Evolutionary conservation across 2,329 filamentous ascomycete species (phyloP).

Genomic region (Pyricularia pennisetigena): DNA sequence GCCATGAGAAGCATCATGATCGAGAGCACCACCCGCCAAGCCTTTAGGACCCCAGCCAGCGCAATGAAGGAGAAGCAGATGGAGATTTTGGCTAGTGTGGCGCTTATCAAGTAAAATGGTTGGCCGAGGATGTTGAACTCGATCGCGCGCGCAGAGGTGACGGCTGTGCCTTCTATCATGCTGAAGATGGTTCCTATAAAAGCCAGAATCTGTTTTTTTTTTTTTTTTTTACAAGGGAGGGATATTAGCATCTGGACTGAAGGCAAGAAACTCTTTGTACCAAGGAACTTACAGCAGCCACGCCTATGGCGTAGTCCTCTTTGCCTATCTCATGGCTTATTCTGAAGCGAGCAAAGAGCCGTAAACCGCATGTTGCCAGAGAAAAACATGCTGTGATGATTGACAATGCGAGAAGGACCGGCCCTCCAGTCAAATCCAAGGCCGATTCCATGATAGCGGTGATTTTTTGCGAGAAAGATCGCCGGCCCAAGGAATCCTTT

Average conservation of each 20-base stretch:
- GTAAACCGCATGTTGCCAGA: conserved; percentile 21
- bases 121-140: conserved; percentile 24
- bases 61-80: conserved; percentile 25
- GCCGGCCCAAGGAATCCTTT: background rate
- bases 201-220: conserved; percentile 24
- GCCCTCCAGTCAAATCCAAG: conserved; percentile 20
- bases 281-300: conserved; percentile 19
- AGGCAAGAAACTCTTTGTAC: background rate
- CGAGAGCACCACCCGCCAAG: conserved; percentile 21
- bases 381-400: conserved; percentile 21
- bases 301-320: conserved; percentile 23
- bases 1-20: conserved; percentile 21
- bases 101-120: conserved; percentile 24
- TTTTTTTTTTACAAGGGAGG: too few relatives aligned
- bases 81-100: conserved; percentile 24
- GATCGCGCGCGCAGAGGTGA: conserved; percentile 16
- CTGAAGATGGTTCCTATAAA: conserved; percentile 23
- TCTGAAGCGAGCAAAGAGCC: conserved; percentile 19
- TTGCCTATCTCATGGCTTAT: conserved; percentile 16
- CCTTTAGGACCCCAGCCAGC: conserved; percentile 16
- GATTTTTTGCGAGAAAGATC: background rate
- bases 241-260: too few relatives aligned
- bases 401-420: conserved; percentile 26
- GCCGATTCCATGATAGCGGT: conserved; percentile 12
- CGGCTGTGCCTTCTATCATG: conserved; percentile 19